These are phyloP conservation scores for Nemania diffusa DNA, from an alignment of 2,329 filamentous ascomycete genomes.

Conservation along the genomic window DNA sequence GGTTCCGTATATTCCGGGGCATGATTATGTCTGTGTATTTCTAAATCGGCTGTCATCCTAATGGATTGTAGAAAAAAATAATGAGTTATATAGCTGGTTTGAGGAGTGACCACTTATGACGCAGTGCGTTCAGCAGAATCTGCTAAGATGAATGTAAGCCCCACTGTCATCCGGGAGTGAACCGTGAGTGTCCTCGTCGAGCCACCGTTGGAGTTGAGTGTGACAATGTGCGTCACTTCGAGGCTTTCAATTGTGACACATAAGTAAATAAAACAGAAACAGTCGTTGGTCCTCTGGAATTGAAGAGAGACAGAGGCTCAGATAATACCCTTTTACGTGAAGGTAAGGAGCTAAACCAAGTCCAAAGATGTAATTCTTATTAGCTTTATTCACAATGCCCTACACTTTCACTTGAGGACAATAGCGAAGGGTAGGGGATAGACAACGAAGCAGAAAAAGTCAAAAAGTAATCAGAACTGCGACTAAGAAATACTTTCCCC, in stretches of 20 bases:
- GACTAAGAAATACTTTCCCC: constrained; percentile 2
- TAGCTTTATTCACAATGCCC: not conserved
- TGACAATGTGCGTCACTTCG: constrained; percentile 3
- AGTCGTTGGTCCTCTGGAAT: not conserved
- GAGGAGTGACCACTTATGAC: constrained; percentile 2
- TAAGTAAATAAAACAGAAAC: not conserved
- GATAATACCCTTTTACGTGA: not conserved
- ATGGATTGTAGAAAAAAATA: not conserved
- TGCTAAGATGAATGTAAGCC: not conserved
- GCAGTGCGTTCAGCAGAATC: constrained; percentile 7
- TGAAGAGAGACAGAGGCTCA: not conserved
- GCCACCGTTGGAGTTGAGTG: not conserved
- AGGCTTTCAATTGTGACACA: constrained; percentile 5
- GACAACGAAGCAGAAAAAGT: not conserved
- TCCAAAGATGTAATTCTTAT: not conserved
- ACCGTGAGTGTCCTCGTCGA: not conserved
- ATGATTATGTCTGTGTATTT: constrained; percentile 13
- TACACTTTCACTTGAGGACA: not conserved
- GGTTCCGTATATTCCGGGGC: constrained; percentile 24
- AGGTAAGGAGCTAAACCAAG: not conserved
- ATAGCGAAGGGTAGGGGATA: not conserved
- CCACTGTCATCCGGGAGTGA: not conserved
- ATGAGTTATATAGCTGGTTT: not conserved
- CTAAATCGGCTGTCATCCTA: constrained; percentile 17
- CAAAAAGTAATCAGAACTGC: not conserved